Evolutionary conservation across 371 early-diverging fungal genomes (phyloP).

Genomic region (Mortierella polycephala): DNA sequence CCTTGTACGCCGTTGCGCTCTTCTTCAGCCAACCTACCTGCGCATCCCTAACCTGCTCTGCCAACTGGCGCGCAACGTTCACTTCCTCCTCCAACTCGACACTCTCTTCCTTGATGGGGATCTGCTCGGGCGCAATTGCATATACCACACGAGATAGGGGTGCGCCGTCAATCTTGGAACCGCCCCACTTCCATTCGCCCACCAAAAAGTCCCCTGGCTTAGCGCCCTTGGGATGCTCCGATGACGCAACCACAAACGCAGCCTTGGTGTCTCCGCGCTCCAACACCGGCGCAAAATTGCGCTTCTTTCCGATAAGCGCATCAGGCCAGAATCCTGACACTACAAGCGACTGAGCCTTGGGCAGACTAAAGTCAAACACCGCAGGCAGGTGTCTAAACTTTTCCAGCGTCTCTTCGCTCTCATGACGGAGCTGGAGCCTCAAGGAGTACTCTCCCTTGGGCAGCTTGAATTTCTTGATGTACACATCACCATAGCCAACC

Average conservation of each 20-base stretch:
- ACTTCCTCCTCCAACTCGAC: conserved; percentile 59
- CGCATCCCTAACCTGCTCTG: conserved; percentile 80
- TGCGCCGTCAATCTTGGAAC: conserved; percentile 63
- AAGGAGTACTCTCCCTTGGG: conserved; percentile 88
- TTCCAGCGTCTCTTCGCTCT: conserved; percentile 74
- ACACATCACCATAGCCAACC: conserved; percentile 77
- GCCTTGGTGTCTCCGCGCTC: conserved; percentile 61
- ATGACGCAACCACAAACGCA: conserved; percentile 60
- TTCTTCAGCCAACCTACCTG: conserved; percentile 87
- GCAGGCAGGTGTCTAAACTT: conserved; percentile 72
- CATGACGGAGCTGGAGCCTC: conserved; percentile 80
- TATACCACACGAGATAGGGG: conserved; percentile 70
- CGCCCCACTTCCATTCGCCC: conserved; percentile 72
- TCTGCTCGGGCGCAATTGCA: conserved; percentile 63
- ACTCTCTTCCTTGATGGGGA: conserved; percentile 54
- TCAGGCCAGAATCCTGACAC: conserved; percentile 67
- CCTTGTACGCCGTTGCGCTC: conserved; percentile 54
- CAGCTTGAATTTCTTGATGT: conserved; percentile 76
- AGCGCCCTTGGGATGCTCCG: conserved; percentile 74
- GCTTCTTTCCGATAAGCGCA: conserved; percentile 56
- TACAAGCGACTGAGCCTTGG: conserved; percentile 67
- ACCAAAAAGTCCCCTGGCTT: conserved; percentile 83
- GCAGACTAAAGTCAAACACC: conserved; percentile 71
- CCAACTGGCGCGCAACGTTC: conserved; percentile 65
- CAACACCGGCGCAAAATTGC: conserved; percentile 51